Conservation (phyloP, 371 early-diverging fungal genomes). For the Mortierella sp. region DNA sequence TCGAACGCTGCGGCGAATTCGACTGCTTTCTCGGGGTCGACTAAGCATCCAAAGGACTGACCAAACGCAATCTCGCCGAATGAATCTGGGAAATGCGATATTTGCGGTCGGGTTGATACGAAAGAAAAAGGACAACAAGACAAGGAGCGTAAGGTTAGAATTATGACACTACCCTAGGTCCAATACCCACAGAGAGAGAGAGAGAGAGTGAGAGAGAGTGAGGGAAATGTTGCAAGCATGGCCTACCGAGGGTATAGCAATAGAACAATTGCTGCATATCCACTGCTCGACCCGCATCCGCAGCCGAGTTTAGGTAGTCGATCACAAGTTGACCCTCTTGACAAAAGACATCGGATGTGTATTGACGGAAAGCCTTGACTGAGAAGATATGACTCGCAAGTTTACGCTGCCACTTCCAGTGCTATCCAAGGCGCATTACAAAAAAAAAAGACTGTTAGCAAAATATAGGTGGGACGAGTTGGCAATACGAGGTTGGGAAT, state of each 20-base stretch:
- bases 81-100: too few relatives aligned
- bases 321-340: conserved; percentile 9
- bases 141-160: too few relatives aligned
- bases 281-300: conserved; percentile 50
- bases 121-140: conserved; percentile 16
- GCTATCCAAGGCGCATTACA: too few relatives aligned
- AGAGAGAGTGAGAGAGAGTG: too few relatives aligned
- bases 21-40: conserved; percentile 16
- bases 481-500: too few relatives aligned
- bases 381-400: conserved; percentile 66
- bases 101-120: too few relatives aligned
- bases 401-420: conserved; percentile 76
- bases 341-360: conserved; percentile 54
- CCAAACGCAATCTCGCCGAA: conserved; percentile 63
- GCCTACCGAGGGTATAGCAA: conserved; percentile 58
- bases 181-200: too few relatives aligned
- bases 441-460: background rate
- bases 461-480: too few relatives aligned
- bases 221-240: too few relatives aligned
- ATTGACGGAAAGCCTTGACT: conserved; percentile 66
- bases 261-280: conserved; percentile 65
- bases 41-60: conserved; percentile 34
- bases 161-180: too few relatives aligned
- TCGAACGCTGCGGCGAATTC: conserved; percentile 61
- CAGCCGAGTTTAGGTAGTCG: conserved; percentile 52